Base-by-base conservation (phyloP, 2,329 filamentous ascomycete genomes). In the Clarireedia sp. region DNA sequence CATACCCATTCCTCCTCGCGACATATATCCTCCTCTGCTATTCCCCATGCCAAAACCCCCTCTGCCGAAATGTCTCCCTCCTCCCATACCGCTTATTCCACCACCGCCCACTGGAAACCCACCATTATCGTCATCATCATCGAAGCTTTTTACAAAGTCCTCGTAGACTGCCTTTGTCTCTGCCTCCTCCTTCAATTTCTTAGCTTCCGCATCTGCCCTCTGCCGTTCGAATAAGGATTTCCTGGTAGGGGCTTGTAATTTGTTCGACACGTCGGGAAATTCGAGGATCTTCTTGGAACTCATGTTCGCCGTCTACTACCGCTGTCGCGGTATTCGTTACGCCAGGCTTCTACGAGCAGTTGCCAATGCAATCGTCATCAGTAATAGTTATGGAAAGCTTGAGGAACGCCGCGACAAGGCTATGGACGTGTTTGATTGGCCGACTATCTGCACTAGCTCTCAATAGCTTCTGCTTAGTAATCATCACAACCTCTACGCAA, bases 211-310 rank as follows among this genome's bases (percentile, higher is more conserved):
- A 69, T 95, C 90, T 57, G 89, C 89, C 70, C 88, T 90, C 70
- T 95, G 88, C 64, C 86, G 85, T 73, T 96, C 91, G 69, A 95
- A 96, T 24, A 87, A 79, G 19, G 90, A 95, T 68, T 94, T 89
- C 72, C 91, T 94, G 59, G 85, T 79, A 0, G 89, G 83, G 48
- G 89, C 89, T 55, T 86, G 82, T 50, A 94, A 82, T 71, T 95
- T 95, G 51, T 84, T 80, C 55, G 86, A 81, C 57, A 89, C 78
- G 65, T 90, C 82, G 14, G 88, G 85, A 66, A 92, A 91, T 54
- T 68, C 66, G 23, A 56, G 48, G 33, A 69, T 63, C 52, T 68
- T 66, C 56, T 67, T 69, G 10, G 54, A 53, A 49, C 17, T 24
- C 52, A 54, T 54, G 47, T 50, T 54, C 45, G 29, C 29, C 29